phyloP scores from a whole-genome alignment of 1,284 basidiomycete genomes.

The Caloboletus inedulis region DNA sequence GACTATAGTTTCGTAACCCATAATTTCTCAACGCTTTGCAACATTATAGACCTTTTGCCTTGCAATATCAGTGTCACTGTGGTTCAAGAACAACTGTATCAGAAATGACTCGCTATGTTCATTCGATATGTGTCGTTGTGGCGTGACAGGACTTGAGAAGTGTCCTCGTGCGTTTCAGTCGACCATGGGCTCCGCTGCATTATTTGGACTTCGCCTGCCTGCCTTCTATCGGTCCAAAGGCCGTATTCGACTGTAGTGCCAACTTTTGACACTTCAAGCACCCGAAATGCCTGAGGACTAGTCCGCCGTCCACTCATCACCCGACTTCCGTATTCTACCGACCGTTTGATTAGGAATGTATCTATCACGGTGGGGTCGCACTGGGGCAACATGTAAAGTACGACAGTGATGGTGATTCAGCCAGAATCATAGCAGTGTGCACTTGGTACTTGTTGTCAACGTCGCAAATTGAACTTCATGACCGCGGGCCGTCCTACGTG shows the following conservation, averaged over 20 bases:
- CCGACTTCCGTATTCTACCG: background rate
- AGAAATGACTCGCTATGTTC: background rate
- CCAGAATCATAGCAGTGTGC: too few relatives aligned
- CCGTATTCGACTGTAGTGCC: background rate
- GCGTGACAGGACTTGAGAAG: background rate
- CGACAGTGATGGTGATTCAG: background rate
- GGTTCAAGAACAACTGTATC: background rate
- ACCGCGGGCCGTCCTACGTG: background rate
- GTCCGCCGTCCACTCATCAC: background rate
- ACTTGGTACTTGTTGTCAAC: too few relatives aligned
- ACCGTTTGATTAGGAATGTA: background rate
- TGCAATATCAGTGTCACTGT: background rate
- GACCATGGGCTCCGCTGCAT: background rate
- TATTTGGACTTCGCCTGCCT: background rate
- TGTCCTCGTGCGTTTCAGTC: background rate
- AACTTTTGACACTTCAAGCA: background rate
- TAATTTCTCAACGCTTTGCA: conserved; percentile 14
- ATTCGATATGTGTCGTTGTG: background rate
- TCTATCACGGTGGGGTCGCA: too few relatives aligned
- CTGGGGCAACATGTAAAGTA: background rate
- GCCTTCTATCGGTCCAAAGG: background rate
- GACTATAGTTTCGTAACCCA: conserved; percentile 10
- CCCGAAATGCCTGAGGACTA: background rate
- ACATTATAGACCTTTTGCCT: conserved; percentile 4
- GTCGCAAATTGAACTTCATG: too few relatives aligned